A percentile compares a stretch with the other conserved stretches of the same genome.
Evolutionary conservation across 768 basidiomycete species (phyloP).

Genomic region (Rhodosporidiobolus odoratus): DNA sequence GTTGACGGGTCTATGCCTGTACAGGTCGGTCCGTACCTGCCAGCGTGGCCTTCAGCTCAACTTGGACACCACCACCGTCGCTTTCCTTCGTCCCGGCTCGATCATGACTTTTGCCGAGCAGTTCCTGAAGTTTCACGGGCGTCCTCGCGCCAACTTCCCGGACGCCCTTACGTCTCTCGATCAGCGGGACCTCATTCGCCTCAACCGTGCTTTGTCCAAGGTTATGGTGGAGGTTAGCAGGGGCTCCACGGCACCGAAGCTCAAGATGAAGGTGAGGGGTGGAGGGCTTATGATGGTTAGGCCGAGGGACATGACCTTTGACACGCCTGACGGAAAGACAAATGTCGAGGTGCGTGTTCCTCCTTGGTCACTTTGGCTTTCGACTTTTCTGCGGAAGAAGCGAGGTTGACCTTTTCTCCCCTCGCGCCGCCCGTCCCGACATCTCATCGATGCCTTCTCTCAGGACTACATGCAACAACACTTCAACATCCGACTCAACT

Average conservation of each 20-base stretch:
- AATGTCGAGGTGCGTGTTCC: conserved; percentile 12
- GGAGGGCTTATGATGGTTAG: neutral
- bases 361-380: no score
- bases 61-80: conserved; percentile 19
- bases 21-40: conserved; percentile 9
- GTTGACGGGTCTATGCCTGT: neutral
- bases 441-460: neutral
- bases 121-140: neutral
- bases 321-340: neutral
- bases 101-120: neutral
- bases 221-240: neutral
- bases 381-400: no score
- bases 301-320: neutral
- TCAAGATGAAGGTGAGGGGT: neutral
- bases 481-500: neutral
- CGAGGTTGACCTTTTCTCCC: no score
- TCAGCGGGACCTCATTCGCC: neutral
- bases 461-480: conserved; percentile 6
- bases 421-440: neutral
- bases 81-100: conserved; percentile 4
- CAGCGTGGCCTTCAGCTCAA: neutral
- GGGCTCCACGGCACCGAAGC: neutral
- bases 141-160: neutral
- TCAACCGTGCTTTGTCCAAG: conserved; percentile 7
- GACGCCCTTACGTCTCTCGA: neutral